Conservation (phyloP, 768 basidiomycete species). For the Tephrocybe sp. region DNA sequence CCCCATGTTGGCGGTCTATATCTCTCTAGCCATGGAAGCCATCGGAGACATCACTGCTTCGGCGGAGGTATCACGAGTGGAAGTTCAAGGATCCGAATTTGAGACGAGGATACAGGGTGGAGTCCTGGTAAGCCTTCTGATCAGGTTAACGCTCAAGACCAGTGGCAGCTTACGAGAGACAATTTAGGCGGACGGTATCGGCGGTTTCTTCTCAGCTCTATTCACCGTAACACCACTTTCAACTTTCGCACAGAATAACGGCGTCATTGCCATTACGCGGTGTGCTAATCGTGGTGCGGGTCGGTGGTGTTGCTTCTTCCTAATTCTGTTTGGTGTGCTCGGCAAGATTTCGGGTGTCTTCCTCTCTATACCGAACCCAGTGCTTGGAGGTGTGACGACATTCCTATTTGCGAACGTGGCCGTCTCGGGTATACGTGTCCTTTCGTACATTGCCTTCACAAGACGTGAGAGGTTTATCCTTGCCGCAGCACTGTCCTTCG, state of each 20-base stretch:
- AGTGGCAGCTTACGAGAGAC: conserved; percentile 40
- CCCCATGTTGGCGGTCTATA: conserved; percentile 42
- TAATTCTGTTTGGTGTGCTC: conserved; percentile 77
- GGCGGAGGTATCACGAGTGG: conserved; percentile 76
- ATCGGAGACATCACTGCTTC: conserved; percentile 86
- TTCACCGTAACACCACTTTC: conserved; percentile 83
- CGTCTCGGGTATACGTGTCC: conserved; percentile 68
- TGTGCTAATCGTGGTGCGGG: conserved; percentile 82
- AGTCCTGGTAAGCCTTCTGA: conserved; percentile 51
- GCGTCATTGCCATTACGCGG: conserved; percentile 80
- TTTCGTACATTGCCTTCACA: conserved; percentile 58
- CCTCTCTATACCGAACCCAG: conserved; percentile 80
- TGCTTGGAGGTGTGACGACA: conserved; percentile 84
- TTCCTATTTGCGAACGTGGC: conserved; percentile 82
- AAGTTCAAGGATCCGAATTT: conserved; percentile 73
- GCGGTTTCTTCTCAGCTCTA: conserved; percentile 76
- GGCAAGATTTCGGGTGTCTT: conserved; percentile 86
- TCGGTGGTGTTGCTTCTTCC: conserved; percentile 76
- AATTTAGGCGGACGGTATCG: conserved; percentile 69
- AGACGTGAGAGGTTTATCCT: conserved; percentile 71
- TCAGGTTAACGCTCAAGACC: conserved; percentile 25
- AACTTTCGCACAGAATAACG: conserved; percentile 72
- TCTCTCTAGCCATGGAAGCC: conserved; percentile 79
- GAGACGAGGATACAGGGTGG: conserved; percentile 85
- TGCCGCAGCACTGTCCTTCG: conserved; percentile 67